Evolutionary conservation across 208 protist species (phyloP).

Genomic region (Novymonas esmeraldas): DNA sequence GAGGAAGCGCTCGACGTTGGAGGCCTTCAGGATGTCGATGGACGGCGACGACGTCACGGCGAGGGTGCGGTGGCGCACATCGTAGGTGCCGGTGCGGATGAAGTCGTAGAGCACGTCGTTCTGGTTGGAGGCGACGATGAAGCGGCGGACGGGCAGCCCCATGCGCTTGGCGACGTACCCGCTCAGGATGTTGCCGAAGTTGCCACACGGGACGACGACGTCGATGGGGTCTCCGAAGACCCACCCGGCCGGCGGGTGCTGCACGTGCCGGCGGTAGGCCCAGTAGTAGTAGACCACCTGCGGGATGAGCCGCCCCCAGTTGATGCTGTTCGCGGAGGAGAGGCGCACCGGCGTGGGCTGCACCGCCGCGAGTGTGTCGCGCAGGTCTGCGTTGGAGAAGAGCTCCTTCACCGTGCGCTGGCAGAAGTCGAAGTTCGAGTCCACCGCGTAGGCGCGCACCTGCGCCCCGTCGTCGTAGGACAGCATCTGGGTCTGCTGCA

Average conservation of each 20-base stretch:
- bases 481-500: slow-evolving; percentile 91
- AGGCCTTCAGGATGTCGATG: slow-evolving; percentile 94
- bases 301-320: slow-evolving; percentile 97
- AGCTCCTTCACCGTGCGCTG: slow-evolving; percentile 90
- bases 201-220: slow-evolving; percentile 95
- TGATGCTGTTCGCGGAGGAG: slow-evolving; percentile 97
- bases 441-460: slow-evolving; percentile 76
- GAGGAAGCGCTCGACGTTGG: slow-evolving; percentile 97
- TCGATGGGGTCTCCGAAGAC: slow-evolving; percentile 69
- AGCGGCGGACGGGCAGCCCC: slow-evolving; percentile 84
- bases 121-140: slow-evolving; percentile 95
- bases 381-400: slow-evolving; percentile 88
- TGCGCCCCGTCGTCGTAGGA: slow-evolving; percentile 68
- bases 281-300: slow-evolving; percentile 97
- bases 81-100: slow-evolving; percentile 87
- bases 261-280: slow-evolving; percentile 89
- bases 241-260: slow-evolving; percentile 43
- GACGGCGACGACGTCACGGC: slow-evolving; percentile 72
- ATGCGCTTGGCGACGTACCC: slow-evolving; percentile 93
- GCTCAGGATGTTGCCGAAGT: slow-evolving; percentile 97
- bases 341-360: slow-evolving; percentile 53
- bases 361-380: slow-evolving; percentile 47
- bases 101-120: slow-evolving; percentile 96
- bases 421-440: slow-evolving; percentile 92
- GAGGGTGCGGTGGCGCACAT: slow-evolving; percentile 61